Evolutionary conservation across 2,329 filamentous ascomycete species (phyloP).

Genomic region (Pestalotiopsis fici): DNA sequence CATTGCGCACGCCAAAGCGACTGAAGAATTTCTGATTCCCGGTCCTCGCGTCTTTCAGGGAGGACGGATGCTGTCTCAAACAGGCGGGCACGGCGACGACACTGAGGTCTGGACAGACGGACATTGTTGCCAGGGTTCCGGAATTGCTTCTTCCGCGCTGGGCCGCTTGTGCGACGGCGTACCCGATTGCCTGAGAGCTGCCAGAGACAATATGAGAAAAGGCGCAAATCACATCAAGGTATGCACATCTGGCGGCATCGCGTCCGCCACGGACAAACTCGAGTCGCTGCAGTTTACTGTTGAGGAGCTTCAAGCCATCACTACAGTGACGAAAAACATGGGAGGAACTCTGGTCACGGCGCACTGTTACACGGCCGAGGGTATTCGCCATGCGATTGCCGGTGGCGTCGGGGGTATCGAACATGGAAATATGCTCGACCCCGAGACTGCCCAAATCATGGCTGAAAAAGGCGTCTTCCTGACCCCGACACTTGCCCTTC

Average conservation of each 20-base stretch:
- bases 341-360: conserved; percentile 48
- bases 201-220: conserved; percentile 46
- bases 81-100: neutral
- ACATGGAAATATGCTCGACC: conserved; percentile 34
- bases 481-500: neutral
- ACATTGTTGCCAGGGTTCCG: neutral
- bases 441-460: conserved; percentile 42
- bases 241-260: conserved; percentile 51
- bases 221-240: conserved; percentile 56
- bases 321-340: conserved; percentile 40
- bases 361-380: conserved; percentile 48
- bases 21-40: neutral
- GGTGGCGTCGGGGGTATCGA: conserved; percentile 50
- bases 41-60: neutral
- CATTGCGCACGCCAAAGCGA: neutral
- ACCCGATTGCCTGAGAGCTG: conserved; percentile 44
- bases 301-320: conserved; percentile 50
- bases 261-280: conserved; percentile 46
- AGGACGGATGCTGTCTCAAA: neutral
- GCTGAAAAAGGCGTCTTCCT: conserved; percentile 43
- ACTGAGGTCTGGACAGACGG: neutral
- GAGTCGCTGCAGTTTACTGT: conserved; percentile 49
- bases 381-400: conserved; percentile 47
- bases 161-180: conserved; percentile 47
- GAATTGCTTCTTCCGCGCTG: conserved; percentile 19